Percentiles rank a stretch among this genome's conserved stretches.
Evolutionary conservation across 805 yeast species (phyloP).

Genomic region (Ogataea parapolymorpha): DNA sequence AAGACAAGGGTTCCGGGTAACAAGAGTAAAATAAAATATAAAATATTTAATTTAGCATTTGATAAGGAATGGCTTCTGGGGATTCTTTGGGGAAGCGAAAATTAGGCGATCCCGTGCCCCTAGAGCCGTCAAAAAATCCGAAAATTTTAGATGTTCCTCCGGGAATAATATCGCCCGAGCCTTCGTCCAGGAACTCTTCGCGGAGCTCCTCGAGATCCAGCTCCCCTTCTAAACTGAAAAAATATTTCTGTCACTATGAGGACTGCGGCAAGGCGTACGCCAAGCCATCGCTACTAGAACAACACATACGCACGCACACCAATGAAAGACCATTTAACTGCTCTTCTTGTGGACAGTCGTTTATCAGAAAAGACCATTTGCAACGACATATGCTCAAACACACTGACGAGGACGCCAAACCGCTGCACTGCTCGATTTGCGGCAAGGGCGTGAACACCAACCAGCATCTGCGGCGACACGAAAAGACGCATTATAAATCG

Average conservation of each 20-base stretch:
- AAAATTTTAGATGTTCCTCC: neutral
- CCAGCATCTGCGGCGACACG: conserved; percentile 84
- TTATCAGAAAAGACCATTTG: conserved; percentile 75
- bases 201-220: conserved; percentile 30
- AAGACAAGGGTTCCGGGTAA: conserved; percentile 7
- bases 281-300: conserved; percentile 78
- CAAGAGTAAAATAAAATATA: neutral
- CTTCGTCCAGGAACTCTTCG: conserved; percentile 10
- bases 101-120: neutral
- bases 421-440: conserved; percentile 70
- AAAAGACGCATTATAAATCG: conserved; percentile 70
- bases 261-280: conserved; percentile 76
- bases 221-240: conserved; percentile 50
- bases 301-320: conserved; percentile 76
- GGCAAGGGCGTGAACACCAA: conserved; percentile 75
- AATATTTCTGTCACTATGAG: conserved; percentile 56
- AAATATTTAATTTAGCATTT: neutral
- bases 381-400: conserved; percentile 74
- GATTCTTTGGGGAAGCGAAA: neutral
- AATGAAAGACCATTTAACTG: conserved; percentile 77
- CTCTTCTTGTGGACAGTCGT: conserved; percentile 57
- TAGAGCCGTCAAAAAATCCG: neutral
- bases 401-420: conserved; percentile 48
- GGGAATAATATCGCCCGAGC: conserved; percentile 3
- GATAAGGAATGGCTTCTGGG: neutral